These are phyloP conservation scores for Oryza meyeriana DNA, from an alignment of 176 grass and related monocot species.

Conservation along the genomic window DNA sequence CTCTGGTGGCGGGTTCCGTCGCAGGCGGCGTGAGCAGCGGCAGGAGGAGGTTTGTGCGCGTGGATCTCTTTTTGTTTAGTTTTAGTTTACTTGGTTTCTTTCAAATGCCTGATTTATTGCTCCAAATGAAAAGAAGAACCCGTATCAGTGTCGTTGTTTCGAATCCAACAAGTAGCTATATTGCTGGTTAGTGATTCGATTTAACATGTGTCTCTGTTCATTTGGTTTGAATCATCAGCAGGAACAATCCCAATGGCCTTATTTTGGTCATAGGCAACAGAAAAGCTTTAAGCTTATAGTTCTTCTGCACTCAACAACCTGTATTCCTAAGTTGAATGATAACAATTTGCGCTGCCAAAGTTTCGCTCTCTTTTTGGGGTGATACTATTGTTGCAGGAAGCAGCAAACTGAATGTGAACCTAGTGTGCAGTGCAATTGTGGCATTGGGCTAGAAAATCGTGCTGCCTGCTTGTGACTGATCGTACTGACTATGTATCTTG, in stretches of 20 bases:
- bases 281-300: neutral
- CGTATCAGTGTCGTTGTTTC: neutral
- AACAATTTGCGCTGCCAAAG: neutral
- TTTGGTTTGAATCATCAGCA: neutral
- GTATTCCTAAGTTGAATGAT: neutral
- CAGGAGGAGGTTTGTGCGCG: slow-evolving; percentile 21
- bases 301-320: neutral
- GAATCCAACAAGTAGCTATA: neutral
- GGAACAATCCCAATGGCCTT: neutral
- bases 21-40: neutral
- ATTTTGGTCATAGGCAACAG: neutral
- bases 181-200: neutral
- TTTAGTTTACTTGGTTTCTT: neutral
- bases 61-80: neutral
- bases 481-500: neutral
- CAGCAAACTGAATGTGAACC: neutral
- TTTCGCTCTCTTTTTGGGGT: neutral
- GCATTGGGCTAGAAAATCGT: neutral
- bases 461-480: neutral
- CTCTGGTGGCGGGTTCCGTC: no score
- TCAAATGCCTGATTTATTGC: neutral
- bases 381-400: neutral
- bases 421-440: neutral
- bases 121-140: neutral
- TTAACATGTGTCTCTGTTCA: neutral